Evolutionary conservation across 2,329 filamentous ascomycete genomes (phyloP).

Genomic region (Phaeosphaeria sp.): DNA sequence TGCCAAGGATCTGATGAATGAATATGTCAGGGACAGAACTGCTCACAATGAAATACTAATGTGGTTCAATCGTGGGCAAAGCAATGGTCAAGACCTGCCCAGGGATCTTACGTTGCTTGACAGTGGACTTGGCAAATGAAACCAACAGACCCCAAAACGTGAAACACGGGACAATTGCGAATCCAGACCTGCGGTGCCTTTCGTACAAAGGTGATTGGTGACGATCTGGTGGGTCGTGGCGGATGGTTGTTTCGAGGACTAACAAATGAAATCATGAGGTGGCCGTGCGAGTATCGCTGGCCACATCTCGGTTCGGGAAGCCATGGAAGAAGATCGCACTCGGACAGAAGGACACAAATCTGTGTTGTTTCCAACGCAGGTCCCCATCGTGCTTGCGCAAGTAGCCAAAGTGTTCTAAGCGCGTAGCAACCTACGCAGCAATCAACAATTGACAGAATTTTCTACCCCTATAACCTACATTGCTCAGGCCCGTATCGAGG

Average conservation of each 20-base stretch:
- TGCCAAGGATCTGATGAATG: no score
- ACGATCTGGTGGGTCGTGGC: not conserved
- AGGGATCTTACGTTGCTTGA: not conserved
- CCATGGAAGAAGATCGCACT: not conserved
- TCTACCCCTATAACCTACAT: constrained; percentile 6
- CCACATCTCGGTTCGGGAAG: not conserved
- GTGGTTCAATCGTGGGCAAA: not conserved
- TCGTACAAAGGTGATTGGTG: not conserved
- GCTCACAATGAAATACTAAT: not conserved
- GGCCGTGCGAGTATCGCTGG: not conserved
- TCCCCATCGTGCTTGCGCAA: not conserved
- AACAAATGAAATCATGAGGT: not conserved
- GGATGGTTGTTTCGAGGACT: not conserved
- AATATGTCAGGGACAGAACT: no score
- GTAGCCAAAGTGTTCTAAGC: constrained; percentile 1
- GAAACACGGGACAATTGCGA: not conserved
- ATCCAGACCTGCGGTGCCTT: not conserved
- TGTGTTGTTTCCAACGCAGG: constrained; percentile 1
- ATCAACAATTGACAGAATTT: constrained; percentile 1
- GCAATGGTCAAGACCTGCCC: not conserved
- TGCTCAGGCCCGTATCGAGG: not conserved
- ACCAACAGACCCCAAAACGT: not conserved
- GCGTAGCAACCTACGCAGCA: not conserved
- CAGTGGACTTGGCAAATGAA: not conserved
- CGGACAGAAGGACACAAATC: not conserved